These are phyloP conservation scores for Colletotrichum sojae DNA, from an alignment of 2,329 filamentous ascomycete species.

Conservation along the genomic window DNA sequence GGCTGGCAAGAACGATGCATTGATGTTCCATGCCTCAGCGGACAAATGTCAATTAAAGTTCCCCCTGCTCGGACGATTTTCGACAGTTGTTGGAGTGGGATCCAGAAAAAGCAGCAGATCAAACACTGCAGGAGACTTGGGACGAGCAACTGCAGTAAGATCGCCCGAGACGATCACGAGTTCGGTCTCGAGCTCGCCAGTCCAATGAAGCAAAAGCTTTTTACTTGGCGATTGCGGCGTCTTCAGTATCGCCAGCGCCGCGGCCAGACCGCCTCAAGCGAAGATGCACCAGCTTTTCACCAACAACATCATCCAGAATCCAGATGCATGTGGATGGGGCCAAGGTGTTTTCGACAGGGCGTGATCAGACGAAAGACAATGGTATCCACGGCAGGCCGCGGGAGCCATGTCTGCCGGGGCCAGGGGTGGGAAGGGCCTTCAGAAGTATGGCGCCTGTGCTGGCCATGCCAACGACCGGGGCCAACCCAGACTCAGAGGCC, in stretches of 20 bases:
- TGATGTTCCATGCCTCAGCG: not conserved
- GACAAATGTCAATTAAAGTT: not conserved
- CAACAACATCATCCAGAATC: not conserved
- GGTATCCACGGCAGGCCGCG: conserved; percentile 11
- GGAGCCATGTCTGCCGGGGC: conserved; percentile 25
- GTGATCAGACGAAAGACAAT: conserved; percentile 31
- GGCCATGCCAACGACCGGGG: conserved; percentile 20
- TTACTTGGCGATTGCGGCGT: no score
- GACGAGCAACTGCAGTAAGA: conserved; percentile 18
- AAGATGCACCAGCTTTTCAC: no score
- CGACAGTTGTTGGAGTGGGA: not conserved
- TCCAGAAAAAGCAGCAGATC: conserved; percentile 29
- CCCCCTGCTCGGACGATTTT: conserved; percentile 25
- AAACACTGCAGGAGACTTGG: conserved; percentile 15
- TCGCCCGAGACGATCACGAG: not conserved
- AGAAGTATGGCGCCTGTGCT: conserved; percentile 17
- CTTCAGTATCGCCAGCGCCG: no score
- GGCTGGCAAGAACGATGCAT: conserved; percentile 5
- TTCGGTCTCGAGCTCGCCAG: not conserved
- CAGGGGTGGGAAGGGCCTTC: conserved; percentile 25
- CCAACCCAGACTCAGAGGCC: conserved; percentile 24
- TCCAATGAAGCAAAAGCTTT: no score
- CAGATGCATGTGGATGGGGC: conserved; percentile 8
- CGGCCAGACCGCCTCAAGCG: no score
- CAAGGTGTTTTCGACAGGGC: conserved; percentile 19